These are phyloP conservation scores for Akanthomyces muscarius DNA, from an alignment of 2,329 filamentous ascomycete genomes.

Conservation along the genomic window DNA sequence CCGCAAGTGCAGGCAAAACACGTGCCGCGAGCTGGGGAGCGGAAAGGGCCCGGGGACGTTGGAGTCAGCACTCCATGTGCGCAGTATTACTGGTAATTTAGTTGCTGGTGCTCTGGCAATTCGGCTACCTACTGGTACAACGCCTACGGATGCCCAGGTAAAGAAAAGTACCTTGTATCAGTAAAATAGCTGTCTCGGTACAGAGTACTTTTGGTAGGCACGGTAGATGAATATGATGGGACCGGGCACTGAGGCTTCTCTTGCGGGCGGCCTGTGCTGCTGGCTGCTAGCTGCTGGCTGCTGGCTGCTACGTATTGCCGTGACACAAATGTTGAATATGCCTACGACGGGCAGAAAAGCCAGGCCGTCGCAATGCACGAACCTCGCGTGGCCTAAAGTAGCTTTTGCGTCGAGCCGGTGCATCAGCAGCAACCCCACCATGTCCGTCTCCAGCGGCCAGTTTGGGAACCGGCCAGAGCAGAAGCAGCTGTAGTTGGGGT, in stretches of 20 bases:
- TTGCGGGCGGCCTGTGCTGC: no score
- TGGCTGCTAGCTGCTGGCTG: no score
- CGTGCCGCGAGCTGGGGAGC: background rate
- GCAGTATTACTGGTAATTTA: background rate
- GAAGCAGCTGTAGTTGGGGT: background rate
- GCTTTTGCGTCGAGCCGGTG: background rate
- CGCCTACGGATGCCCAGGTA: no score
- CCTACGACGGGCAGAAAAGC: no score
- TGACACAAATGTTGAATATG: background rate
- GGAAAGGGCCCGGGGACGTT: background rate
- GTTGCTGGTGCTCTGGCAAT: no score
- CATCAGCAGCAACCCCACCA: background rate
- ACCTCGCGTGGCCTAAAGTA: background rate
- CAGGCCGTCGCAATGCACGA: conserved; percentile 3
- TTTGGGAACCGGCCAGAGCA: background rate
- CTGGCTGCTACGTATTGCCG: no score
- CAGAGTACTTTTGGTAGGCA: no score
- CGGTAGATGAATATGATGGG: no score
- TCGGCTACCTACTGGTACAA: no score
- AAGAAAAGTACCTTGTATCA: no score
- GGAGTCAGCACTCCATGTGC: background rate
- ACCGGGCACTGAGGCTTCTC: no score
- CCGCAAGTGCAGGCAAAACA: background rate
- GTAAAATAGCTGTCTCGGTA: no score
- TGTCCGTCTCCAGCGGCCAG: background rate